Percentiles rank a stretch among this genome's conserved stretches.
Conservation (phyloP, 345 rosid species). For the Conringia planisiliqua region DNA sequence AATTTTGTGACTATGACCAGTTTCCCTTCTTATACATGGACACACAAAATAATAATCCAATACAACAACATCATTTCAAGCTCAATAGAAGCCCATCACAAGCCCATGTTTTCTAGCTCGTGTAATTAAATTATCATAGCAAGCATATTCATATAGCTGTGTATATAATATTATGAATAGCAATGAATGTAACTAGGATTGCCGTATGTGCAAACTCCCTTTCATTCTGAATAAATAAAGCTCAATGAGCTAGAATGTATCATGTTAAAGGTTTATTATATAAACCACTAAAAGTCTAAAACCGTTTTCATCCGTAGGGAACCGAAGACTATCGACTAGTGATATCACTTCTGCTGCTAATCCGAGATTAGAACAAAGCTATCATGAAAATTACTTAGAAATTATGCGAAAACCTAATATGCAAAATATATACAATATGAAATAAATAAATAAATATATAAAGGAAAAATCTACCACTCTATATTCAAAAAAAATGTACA, state of each 20-base stretch:
- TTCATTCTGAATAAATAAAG: neutral
- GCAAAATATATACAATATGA: neutral
- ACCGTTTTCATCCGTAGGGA: neutral
- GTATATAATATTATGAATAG: neutral
- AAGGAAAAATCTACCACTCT: neutral
- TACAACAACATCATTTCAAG: neutral
- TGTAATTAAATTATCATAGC: neutral
- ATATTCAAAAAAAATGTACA: neutral
- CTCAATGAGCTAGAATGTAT: neutral
- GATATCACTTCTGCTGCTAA: neutral
- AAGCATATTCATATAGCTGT: neutral
- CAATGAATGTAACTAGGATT: neutral
- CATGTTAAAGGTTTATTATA: neutral
- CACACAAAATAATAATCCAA: neutral
- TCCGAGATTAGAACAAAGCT: neutral
- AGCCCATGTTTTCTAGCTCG: neutral
- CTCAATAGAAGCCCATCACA: neutral
- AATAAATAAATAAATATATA: neutral
- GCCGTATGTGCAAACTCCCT: neutral
- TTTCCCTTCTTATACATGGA: neutral
- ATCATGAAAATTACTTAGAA: neutral
- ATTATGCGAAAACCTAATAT: neutral
- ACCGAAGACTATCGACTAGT: neutral
- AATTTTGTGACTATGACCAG: neutral
- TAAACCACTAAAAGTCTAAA: neutral